These are phyloP conservation scores for Populus tremula DNA, from an alignment of 345 rosid genomes.

Conservation along the genomic window DNA sequence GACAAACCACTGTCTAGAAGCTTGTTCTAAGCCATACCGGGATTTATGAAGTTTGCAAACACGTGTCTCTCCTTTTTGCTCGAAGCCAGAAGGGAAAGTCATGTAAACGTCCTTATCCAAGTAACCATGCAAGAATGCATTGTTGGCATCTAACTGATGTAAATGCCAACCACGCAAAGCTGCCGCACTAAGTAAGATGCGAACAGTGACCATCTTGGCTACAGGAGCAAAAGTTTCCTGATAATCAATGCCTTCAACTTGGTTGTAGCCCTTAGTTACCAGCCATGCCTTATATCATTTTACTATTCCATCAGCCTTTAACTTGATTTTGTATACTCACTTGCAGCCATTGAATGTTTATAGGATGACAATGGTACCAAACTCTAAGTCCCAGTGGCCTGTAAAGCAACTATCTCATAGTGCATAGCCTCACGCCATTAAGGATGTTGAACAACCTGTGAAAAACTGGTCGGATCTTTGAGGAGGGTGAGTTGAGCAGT, in stretches of 20 bases:
- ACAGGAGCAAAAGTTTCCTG: neutral
- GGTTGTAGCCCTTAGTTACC: neutral
- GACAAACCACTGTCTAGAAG: too few species aligned
- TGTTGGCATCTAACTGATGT: neutral
- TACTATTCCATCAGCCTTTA: fast-evolving
- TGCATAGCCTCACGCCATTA: neutral
- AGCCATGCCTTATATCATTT: fast-evolving
- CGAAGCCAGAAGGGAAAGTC: fast-evolving
- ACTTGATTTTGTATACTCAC: neutral
- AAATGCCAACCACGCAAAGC: neutral
- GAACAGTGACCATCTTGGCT: neutral
- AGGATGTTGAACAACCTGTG: neutral
- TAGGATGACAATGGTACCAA: fast-evolving
- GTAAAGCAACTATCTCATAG: neutral
- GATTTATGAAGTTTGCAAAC: too few species aligned
- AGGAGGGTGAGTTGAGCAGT: too few species aligned
- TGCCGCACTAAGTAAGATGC: too few species aligned
- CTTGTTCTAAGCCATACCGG: too few species aligned
- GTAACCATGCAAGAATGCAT: neutral
- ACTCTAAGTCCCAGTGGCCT: neutral
- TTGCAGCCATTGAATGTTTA: too few species aligned
- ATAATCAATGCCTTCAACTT: neutral
- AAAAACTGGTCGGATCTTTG: neutral
- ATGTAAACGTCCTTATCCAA: neutral
- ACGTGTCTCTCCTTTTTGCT: too few species aligned